phyloP scores from a whole-genome alignment of 495 filamentous ascomycete species.

The Podospora pseudocomata region DNA sequence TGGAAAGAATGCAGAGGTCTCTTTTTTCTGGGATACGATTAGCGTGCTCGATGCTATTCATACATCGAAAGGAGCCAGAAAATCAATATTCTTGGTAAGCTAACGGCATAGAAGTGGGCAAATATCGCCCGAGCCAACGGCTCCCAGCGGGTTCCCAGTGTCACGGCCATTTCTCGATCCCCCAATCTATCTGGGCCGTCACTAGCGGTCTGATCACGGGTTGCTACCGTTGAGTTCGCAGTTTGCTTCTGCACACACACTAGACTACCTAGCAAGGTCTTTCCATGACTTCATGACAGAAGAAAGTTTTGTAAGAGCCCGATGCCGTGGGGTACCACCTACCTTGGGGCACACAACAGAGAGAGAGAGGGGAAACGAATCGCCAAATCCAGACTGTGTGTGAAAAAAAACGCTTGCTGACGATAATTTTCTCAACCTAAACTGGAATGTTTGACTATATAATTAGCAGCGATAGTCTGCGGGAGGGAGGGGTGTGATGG shows the following conservation, averaged over 20 bases:
- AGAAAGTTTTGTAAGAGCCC: neutral
- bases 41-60: conserved; percentile 1
- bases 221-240: neutral
- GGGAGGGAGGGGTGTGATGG: conserved; percentile 4
- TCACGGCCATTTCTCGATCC: neutral
- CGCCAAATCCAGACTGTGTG: neutral
- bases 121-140: neutral
- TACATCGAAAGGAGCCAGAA: neutral
- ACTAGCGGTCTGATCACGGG: conserved; percentile 3
- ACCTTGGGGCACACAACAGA: neutral
- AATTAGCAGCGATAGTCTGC: conserved; percentile 5
- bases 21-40: neutral
- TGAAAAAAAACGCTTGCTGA: neutral
- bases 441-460: conserved; percentile 9
- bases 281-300: neutral
- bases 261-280: neutral
- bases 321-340: neutral
- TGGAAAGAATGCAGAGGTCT: neutral
- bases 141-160: neutral
- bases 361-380: neutral
- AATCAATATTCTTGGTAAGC: neutral
- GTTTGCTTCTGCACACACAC: neutral
- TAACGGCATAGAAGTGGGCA: neutral
- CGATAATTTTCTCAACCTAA: neutral
- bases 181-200: conserved; percentile 2